phyloP scores from a whole-genome alignment of 331 rosid genomes.

The Pyracantha coccinea region DNA sequence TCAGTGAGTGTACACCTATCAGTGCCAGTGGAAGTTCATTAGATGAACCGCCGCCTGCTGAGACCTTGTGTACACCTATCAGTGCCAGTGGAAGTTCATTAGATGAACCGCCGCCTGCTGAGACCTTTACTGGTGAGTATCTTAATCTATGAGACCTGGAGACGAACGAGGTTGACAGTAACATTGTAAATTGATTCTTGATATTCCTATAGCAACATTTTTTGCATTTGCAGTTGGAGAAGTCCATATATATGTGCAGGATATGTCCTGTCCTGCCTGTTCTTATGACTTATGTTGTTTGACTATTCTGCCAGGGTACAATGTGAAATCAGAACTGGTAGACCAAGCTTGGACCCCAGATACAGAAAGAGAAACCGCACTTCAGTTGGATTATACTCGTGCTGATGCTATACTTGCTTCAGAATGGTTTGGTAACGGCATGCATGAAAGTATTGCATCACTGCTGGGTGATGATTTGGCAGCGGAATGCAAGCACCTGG shows the following conservation, averaged over 20 bases:
- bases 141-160: constrained; percentile 1
- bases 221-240: background rate
- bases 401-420: constrained; percentile 61
- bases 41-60: constrained; percentile 39
- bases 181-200: background rate
- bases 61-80: constrained; percentile 43
- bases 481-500: constrained; percentile 33
- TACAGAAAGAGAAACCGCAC: constrained; percentile 30
- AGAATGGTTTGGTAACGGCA: constrained; percentile 52
- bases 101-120: constrained; percentile 39
- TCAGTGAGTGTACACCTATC: constrained; percentile 48
- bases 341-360: constrained; percentile 36
- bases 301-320: constrained; percentile 34
- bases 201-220: background rate
- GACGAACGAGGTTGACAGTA: constrained; percentile 6
- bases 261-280: background rate
- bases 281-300: background rate
- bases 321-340: constrained; percentile 36
- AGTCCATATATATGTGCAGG: background rate
- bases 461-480: constrained; percentile 46
- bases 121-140: constrained; percentile 57
- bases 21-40: constrained; percentile 53
- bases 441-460: constrained; percentile 26
- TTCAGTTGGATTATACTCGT: constrained; percentile 15
- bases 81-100: constrained; percentile 54